Evolutionary conservation across 768 basidiomycete genomes (phyloP), one percentile per base, ranked within the genome.

Genomic region (Suillus lakei): DNA sequence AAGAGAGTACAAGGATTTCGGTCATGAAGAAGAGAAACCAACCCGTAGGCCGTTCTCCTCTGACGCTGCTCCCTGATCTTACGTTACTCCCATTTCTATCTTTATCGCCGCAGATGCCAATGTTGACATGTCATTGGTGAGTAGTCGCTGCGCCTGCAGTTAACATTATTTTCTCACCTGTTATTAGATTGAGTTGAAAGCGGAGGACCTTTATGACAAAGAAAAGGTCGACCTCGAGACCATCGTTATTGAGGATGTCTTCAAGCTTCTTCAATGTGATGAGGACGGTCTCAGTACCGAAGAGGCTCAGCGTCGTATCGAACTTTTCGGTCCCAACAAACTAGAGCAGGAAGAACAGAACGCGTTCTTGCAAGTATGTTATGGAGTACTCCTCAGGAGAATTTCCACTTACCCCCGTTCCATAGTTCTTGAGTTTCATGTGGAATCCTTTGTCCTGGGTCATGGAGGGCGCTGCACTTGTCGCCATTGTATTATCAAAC

Each of bases 401-500:
- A 58, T 5, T 60, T 53, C 4, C 7, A n/a, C 58, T 26, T 48
- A 62, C 26, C 34, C 28, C 18, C 2, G 54, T 54, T 32, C 12
- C 0, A 34, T 50, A 93, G 92, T 95, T 96, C 80, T 81, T 95
- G 71, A 89, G 90, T 76, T 99, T 99, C 87, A 99, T 98, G 97
- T 99, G 97, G 97, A 99, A 99, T 82, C 97, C 97, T 51, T 84
- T 99, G 15, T 99, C 97, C 39, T 99, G 97, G 97, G 97, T 99
- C 79, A 99, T 99, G 97, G 97, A 99, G 80, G 95, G 91, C 67
- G 96, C 96, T 44, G 93, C 94, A 9, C 84, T 95, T 36, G 95
- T 96, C 69, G 96, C 97, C 56, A 99, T 99, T 77, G 95, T 88
- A 48, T 88, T 99, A 36, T 98, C 97, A 63, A 99, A 99, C 79